Conservation (phyloP, 2,329 filamentous ascomycete species). For the Calonectria henricotiae region DNA sequence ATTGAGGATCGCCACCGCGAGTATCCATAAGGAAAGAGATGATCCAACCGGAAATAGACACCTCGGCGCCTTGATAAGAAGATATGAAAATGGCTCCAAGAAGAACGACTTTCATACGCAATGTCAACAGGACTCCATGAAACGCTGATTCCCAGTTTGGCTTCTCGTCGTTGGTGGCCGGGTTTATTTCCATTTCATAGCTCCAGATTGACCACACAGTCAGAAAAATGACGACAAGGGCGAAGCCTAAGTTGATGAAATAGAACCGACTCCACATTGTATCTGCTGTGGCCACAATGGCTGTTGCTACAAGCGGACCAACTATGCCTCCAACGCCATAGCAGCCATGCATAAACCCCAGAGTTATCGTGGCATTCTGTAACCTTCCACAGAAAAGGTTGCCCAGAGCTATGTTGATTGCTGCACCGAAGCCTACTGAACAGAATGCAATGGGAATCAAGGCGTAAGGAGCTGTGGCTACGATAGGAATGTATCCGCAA, state of each 20-base stretch:
- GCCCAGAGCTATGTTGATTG: slow-evolving; percentile 71
- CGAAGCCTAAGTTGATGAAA: slow-evolving; percentile 74
- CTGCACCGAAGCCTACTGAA: slow-evolving; percentile 74
- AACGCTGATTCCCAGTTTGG: slow-evolving; percentile 51
- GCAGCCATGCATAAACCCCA: slow-evolving; percentile 77
- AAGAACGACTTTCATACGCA: slow-evolving; percentile 74
- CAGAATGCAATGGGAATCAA: slow-evolving; percentile 79
- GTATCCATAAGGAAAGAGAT: slow-evolving; percentile 86
- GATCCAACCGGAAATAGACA: slow-evolving; percentile 88
- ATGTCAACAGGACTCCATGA: slow-evolving; percentile 64
- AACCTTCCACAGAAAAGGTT: slow-evolving; percentile 74
- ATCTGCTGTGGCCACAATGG: slow-evolving; percentile 74
- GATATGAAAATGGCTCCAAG: slow-evolving; percentile 81
- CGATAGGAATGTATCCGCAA: slow-evolving; percentile 76
- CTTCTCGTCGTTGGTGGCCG: slow-evolving; percentile 52
- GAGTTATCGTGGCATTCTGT: slow-evolving; percentile 67
- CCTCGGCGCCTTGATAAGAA: slow-evolving; percentile 84
- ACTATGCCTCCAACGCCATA: slow-evolving; percentile 78
- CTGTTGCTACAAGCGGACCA: slow-evolving; percentile 82
- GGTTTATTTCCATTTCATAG: slow-evolving; percentile 74
- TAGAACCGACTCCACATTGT: slow-evolving; percentile 82
- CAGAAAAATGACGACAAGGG: slow-evolving; percentile 70
- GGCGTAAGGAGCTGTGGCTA: slow-evolving; percentile 79
- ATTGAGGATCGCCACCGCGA: slow-evolving; percentile 77
- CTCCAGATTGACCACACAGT: slow-evolving; percentile 78